Conservation (phyloP, 2,329 filamentous ascomycete species). For the Fusarium xylarioides region DNA sequence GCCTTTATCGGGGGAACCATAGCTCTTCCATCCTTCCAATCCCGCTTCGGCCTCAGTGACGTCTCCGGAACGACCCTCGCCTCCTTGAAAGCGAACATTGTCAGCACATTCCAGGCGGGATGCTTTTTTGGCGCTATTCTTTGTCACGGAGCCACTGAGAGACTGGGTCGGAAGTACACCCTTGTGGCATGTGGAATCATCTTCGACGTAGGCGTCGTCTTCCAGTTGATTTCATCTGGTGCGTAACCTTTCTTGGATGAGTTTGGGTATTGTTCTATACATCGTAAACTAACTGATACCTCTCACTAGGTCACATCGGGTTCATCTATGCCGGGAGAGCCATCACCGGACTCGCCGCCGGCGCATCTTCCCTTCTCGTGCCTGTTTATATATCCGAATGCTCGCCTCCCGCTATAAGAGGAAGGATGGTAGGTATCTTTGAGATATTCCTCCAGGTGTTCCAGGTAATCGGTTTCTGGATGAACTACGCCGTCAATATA, state of each 20-base stretch:
- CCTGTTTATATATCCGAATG: constrained; percentile 22
- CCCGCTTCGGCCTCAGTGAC: not conserved
- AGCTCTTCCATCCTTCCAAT: not conserved
- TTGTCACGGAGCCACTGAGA: not conserved
- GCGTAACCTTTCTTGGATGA: not conserved
- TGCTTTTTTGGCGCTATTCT: not conserved
- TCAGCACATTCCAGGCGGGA: constrained; percentile 1
- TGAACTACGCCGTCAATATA: not conserved
- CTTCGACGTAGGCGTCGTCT: not conserved
- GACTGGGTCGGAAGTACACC: not conserved
- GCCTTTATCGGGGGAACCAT: constrained; percentile 15
- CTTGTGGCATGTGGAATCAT: not conserved
- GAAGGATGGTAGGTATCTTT: constrained; percentile 16
- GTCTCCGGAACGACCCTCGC: not conserved
- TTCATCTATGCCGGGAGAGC: not conserved
- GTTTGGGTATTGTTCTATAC: too few relatives aligned
- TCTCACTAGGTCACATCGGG: too few relatives aligned
- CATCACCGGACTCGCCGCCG: not conserved
- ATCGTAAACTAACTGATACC: too few relatives aligned
- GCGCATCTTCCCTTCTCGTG: constrained; percentile 10
- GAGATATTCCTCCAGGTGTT: constrained; percentile 17
- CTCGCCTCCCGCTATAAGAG: constrained; percentile 11
- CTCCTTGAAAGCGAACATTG: not conserved
- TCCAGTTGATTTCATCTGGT: not conserved
- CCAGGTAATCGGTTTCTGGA: constrained; percentile 14